These are phyloP conservation scores for Niveomyces coronatus DNA, from an alignment of 2,329 filamentous ascomycete species.

Conservation along the genomic window DNA sequence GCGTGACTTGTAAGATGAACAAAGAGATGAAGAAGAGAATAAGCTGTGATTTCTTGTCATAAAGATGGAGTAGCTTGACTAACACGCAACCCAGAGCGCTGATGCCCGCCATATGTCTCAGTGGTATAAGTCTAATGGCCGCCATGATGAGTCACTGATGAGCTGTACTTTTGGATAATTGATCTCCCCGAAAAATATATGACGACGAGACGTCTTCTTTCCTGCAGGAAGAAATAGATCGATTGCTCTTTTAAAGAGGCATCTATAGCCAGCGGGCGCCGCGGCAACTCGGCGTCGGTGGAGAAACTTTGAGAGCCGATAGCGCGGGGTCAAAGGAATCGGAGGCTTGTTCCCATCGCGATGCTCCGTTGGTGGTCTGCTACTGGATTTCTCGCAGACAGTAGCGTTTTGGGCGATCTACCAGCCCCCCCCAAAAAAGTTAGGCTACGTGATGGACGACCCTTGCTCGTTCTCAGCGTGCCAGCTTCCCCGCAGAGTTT, in stretches of 20 bases:
- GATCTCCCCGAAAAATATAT: background rate
- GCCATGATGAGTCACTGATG: conserved; percentile 1
- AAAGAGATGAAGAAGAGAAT: conserved; percentile 1
- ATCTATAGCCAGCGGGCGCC: conserved; percentile 1
- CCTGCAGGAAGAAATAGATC: background rate
- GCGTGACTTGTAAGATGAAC: conserved; percentile 1
- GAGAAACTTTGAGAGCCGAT: conserved; percentile 8
- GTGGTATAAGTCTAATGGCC: conserved; percentile 9
- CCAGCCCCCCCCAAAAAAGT: no score
- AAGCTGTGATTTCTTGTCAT: conserved; percentile 1
- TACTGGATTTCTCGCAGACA: no score
- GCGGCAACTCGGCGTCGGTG: conserved; percentile 6
- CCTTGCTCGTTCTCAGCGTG: no score
- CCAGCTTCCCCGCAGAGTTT: no score
- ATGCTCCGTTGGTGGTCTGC: background rate
- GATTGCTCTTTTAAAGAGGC: background rate
- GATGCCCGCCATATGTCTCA: conserved; percentile 7
- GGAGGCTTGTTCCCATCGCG: background rate
- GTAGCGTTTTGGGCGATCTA: no score
- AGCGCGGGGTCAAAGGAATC: conserved; percentile 6
- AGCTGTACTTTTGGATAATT: no score
- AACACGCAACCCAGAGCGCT: conserved; percentile 5
- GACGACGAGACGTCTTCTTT: background rate
- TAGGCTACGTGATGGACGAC: no score
- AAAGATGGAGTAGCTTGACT: conserved; percentile 6